Percentiles rank a stretch among this genome's conserved stretches.
Evolutionary conservation across 768 basidiomycete species (phyloP).

Genomic region (Sistotremastrum suecicum): DNA sequence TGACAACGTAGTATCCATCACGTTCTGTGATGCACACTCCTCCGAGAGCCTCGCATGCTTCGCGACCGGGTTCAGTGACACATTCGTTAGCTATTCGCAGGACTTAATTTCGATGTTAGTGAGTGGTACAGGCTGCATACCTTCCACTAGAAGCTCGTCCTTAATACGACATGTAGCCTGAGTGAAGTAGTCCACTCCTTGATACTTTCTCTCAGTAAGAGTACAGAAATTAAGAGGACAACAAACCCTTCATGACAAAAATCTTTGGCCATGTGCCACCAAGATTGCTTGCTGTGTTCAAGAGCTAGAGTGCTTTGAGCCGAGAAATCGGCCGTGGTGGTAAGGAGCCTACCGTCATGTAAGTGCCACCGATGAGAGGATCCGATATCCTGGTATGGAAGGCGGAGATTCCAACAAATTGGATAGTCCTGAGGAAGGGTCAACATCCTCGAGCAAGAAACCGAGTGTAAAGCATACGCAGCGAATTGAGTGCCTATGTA

Average conservation of each 20-base stretch:
- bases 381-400: constrained; percentile 97
- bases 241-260: constrained; percentile 79
- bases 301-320: constrained; percentile 33
- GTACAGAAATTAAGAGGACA: not conserved
- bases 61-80: constrained; percentile 84
- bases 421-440: constrained; percentile 58
- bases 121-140: constrained; percentile 21
- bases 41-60: constrained; percentile 53
- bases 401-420: constrained; percentile 97
- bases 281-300: constrained; percentile 93
- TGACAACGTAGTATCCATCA: constrained; percentile 88
- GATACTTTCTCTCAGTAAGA: constrained; percentile 6
- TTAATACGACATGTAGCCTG: constrained; percentile 71
- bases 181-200: constrained; percentile 80
- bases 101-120: not conserved
- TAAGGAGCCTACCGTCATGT: constrained; percentile 75
- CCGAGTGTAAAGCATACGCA: constrained; percentile 1
- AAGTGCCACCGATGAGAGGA: constrained; percentile 93
- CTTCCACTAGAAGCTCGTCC: constrained; percentile 20
- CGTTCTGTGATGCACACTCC: constrained; percentile 73
- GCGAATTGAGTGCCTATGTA: constrained; percentile 54
- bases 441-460: not conserved
- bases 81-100: constrained; percentile 58
- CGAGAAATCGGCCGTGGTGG: not conserved
- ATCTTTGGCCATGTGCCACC: constrained; percentile 98